Conservation (phyloP, 768 basidiomycete species). For the Psilocybe cyanescens region DNA sequence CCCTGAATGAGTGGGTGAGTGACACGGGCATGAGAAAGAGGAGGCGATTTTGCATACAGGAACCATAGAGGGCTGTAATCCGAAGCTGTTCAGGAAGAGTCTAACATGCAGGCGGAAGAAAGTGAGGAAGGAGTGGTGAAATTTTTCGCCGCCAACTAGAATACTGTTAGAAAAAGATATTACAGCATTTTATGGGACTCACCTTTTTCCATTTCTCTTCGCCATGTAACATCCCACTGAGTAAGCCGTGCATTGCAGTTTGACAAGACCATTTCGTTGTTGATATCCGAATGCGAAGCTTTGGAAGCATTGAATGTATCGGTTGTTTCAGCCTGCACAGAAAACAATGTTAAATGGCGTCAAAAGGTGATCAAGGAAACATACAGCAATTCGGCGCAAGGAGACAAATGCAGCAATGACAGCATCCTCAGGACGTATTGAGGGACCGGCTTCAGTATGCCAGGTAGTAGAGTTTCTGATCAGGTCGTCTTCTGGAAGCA, state of each 20-base stretch:
- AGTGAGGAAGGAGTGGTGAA: slow-evolving; percentile 75
- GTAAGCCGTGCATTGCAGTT: slow-evolving; percentile 75
- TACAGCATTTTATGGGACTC: slow-evolving; percentile 8
- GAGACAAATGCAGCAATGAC: slow-evolving; percentile 78
- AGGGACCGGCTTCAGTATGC: slow-evolving; percentile 64
- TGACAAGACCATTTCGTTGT: slow-evolving; percentile 72
- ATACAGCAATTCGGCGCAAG: slow-evolving; percentile 78
- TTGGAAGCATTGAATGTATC: slow-evolving; percentile 68
- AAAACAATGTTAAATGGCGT: background rate
- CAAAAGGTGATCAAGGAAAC: slow-evolving; percentile 27
- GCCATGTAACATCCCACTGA: slow-evolving; percentile 76
- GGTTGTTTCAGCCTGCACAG: slow-evolving; percentile 70
- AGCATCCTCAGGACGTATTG: slow-evolving; percentile 76
- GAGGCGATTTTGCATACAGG: slow-evolving; percentile 43
- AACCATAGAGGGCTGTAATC: slow-evolving; percentile 65
- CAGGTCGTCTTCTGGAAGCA: slow-evolving; percentile 86
- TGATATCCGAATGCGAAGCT: slow-evolving; percentile 58
- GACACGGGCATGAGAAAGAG: background rate
- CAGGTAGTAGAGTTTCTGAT: slow-evolving; percentile 70
- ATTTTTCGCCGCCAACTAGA: slow-evolving; percentile 70
- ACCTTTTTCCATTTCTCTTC: slow-evolving; percentile 75
- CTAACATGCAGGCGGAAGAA: slow-evolving; percentile 81
- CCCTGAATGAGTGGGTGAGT: slow-evolving; percentile 38
- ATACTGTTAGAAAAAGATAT: background rate
- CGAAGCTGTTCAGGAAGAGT: slow-evolving; percentile 85